Conservation (phyloP, 2,329 filamentous ascomycete species). For the Corinectria fuckeliana region DNA sequence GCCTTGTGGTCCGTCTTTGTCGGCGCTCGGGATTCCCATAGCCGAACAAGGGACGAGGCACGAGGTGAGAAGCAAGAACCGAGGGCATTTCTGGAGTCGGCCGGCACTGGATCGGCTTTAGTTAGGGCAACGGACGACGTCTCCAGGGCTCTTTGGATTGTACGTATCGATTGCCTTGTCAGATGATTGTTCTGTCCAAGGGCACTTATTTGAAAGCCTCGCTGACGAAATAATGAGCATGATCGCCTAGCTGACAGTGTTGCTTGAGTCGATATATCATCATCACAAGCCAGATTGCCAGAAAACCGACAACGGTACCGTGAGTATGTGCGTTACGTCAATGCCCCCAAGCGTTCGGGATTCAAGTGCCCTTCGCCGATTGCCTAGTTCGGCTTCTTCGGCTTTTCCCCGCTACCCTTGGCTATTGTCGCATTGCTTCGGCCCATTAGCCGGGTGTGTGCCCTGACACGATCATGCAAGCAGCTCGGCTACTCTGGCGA, state of each 20-base stretch:
- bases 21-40: slow-evolving; percentile 35
- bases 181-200: too few species aligned
- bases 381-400: slow-evolving; percentile 30
- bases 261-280: neutral
- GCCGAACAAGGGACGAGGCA: slow-evolving; percentile 23
- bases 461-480: neutral
- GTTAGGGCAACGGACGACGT: neutral
- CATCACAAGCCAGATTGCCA: neutral
- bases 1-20: slow-evolving; percentile 3
- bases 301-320: neutral
- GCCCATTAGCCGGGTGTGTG: slow-evolving; percentile 16
- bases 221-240: neutral
- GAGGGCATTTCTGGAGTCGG: slow-evolving; percentile 22
- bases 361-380: slow-evolving; percentile 25
- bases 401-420: slow-evolving; percentile 24
- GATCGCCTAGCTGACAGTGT: neutral
- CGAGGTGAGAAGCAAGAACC: slow-evolving; percentile 22
- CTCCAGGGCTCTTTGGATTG: neutral
- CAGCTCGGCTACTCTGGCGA: neutral
- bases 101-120: slow-evolving; percentile 26
- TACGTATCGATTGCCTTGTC: neutral
- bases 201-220: neutral
- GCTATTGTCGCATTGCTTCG: slow-evolving; percentile 37
- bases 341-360: slow-evolving; percentile 31
- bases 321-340: slow-evolving; percentile 33